These are phyloP conservation scores for Saccharomycopsis babjevae DNA, from an alignment of 805 yeast species.

Conservation along the genomic window DNA sequence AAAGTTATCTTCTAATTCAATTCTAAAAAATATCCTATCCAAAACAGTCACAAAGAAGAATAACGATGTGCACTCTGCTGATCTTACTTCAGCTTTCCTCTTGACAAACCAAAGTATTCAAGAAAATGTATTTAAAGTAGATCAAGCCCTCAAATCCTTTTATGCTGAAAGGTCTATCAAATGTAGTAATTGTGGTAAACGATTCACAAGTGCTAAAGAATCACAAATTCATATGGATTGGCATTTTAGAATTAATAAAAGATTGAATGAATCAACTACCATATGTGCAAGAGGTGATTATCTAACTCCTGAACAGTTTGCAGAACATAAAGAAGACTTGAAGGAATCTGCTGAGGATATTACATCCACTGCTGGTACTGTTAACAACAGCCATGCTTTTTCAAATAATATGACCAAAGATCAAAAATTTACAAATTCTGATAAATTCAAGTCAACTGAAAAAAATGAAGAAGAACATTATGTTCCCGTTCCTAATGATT, in stretches of 20 bases:
- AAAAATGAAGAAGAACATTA: conserved; percentile 1
- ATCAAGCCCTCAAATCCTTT: conserved; percentile 27
- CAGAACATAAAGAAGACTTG: conserved; percentile 49
- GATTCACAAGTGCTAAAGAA: conserved; percentile 57
- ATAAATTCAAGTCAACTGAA: neutral
- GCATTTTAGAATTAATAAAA: conserved; percentile 89
- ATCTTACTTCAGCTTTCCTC: conserved; percentile 8
- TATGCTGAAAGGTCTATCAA: conserved; percentile 62
- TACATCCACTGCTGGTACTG: neutral
- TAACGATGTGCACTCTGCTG: neutral
- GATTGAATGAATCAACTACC: conserved; percentile 41
- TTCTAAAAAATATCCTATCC: conserved; percentile 14
- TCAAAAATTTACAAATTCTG: neutral
- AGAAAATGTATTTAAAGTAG: conserved; percentile 18
- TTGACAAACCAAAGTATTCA: conserved; percentile 5
- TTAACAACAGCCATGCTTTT: neutral
- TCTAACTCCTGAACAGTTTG: conserved; percentile 63
- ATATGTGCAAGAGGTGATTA: conserved; percentile 81
- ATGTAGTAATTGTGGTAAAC: conserved; percentile 82
- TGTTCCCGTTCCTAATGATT: conserved; percentile 47
- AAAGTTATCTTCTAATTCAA: conserved; percentile 14
- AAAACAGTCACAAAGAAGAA: conserved; percentile 4
- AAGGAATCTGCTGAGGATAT: conserved; percentile 5
- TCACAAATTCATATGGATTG: conserved; percentile 69
- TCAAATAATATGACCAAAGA: conserved; percentile 12